Evolutionary conservation across 768 basidiomycete genomes (phyloP), one percentile per base, ranked within the genome.

Genomic region (Tulasnella sp.): DNA sequence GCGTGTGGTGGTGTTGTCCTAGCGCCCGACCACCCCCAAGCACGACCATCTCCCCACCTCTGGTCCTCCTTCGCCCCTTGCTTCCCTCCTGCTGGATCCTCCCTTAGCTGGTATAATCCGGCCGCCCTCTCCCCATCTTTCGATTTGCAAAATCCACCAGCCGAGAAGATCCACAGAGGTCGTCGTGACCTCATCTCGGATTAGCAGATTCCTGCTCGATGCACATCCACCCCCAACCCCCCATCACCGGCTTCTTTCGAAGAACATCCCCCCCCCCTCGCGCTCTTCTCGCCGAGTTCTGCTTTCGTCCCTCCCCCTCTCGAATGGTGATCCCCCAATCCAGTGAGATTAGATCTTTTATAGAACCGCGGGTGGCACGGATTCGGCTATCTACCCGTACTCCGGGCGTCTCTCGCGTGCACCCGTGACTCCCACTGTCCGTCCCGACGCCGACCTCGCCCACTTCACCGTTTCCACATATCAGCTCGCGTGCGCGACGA

Each of bases 151-250:
- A 10, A 68, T n/a, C n/a, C n/a, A 9, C 62, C 12, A 36, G 18
- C 58, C 58, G 21, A 62, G 31, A 31, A 18, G 62, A 18, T 31
- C 34, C 34, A 19, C 31, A 12, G 62, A 16, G n/a, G 62, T 68
- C 62, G 62, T 68, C 62, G 62, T 68, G 62, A 68, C 62, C 62
- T 68, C 62, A 68, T 68, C 62, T 68, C 62, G 62, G 62, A 68
- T 10, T 52, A 68, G 31, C 62, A 36, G 27, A 31, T 16, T 14
- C 8, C 21, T 62, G 62, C 62, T 31, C 62, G 62, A 36, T 36
- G 34, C 62, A 68, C 62, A 16, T 14, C 27, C 12, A 1, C 62
- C 27, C 16, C 10, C 31, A 12, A 31, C 10, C 27, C 62, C 62
- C 27, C 31, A 27, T 18, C 62, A 27, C 62, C 62, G 31, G 31